A percentile compares a stretch with the other conserved stretches of the same genome.
Evolutionary conservation across 2,329 filamentous ascomycete species (phyloP).

Genomic region (Xylariaceae sp.): DNA sequence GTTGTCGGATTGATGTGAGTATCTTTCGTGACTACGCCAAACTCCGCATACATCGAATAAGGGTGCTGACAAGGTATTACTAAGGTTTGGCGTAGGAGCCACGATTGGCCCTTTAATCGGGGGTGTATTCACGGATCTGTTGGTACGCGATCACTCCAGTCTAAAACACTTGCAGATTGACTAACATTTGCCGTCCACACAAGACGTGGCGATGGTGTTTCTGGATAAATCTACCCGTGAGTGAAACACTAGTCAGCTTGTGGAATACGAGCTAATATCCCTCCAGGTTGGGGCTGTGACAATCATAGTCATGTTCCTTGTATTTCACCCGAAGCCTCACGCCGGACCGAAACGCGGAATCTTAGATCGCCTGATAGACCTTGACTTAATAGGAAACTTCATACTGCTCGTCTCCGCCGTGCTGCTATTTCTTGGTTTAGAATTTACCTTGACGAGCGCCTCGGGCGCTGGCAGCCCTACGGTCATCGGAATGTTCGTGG

Average conservation of each 20-base stretch:
- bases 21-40: no score
- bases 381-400: slow-evolving; percentile 38
- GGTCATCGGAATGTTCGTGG: slow-evolving; percentile 38
- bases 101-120: slow-evolving; percentile 34
- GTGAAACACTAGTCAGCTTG: neutral
- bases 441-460: slow-evolving; percentile 42
- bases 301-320: slow-evolving; percentile 27
- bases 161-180: no score
- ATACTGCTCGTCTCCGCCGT: slow-evolving; percentile 43
- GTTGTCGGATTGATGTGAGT: slow-evolving; percentile 32
- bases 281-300: slow-evolving; percentile 37
- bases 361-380: slow-evolving; percentile 25
- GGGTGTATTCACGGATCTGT: slow-evolving; percentile 35
- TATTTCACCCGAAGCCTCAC: slow-evolving; percentile 25
- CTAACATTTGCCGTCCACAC: neutral
- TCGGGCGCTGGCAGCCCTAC: slow-evolving; percentile 40
- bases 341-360: slow-evolving; percentile 15
- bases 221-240: slow-evolving; percentile 17
- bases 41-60: neutral
- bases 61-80: neutral
- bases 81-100: slow-evolving; percentile 34
- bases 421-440: slow-evolving; percentile 45
- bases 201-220: slow-evolving; percentile 42
- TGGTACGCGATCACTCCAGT: slow-evolving; percentile 25
- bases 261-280: no score